Conservation (phyloP, 306 rosid species). For the Acmispon strigosus region DNA sequence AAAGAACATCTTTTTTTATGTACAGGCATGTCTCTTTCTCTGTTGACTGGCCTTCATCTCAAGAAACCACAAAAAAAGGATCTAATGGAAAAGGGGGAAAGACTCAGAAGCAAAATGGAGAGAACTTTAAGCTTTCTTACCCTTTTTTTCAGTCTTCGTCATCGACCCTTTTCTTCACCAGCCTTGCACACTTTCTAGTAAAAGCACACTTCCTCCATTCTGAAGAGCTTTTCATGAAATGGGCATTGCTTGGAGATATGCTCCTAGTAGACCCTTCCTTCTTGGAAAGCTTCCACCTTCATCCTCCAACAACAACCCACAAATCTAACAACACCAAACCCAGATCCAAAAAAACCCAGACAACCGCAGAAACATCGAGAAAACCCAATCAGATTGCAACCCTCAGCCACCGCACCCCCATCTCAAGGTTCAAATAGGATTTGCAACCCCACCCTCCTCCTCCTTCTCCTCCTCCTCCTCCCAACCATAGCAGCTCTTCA, state of each 20-base stretch:
- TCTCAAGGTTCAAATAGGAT: no score
- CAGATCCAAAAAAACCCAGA: no score
- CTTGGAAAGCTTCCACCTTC: conserved; percentile 81
- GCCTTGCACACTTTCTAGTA: conserved; percentile 66
- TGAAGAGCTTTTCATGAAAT: conserved; percentile 44
- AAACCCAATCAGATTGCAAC: no score
- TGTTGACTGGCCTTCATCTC: neutral
- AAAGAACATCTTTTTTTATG: conserved; percentile 12
- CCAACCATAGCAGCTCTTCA: no score
- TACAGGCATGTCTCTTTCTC: conserved; percentile 30
- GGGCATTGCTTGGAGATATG: conserved; percentile 35
- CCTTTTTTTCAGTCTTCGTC: neutral
- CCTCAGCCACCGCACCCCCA: no score
- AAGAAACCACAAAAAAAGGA: no score
- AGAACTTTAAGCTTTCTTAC: neutral
- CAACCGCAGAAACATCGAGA: no score
- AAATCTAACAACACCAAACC: no score
- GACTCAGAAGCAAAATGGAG: neutral
- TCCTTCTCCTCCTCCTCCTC: no score
- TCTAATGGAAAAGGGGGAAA: neutral
- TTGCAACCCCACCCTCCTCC: no score
- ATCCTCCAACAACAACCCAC: no score
- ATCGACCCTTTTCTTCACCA: conserved; percentile 39
- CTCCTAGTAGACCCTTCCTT: conserved; percentile 58
- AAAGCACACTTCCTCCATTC: conserved; percentile 50